phyloP scores from a whole-genome alignment of 169 alveolate species.

The Plasmodium gonderi region DNA sequence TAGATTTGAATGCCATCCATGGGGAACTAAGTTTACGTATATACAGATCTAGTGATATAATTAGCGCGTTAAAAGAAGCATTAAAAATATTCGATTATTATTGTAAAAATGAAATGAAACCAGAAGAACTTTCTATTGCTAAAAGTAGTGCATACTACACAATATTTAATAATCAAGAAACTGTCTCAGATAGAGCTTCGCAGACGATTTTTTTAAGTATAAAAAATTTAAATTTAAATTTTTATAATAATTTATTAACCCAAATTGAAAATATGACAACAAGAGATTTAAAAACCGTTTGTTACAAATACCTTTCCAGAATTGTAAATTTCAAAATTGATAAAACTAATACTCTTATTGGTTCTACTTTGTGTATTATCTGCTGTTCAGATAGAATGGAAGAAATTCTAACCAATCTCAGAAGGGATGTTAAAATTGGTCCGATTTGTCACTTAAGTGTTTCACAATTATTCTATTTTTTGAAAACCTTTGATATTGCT shows the following conservation, averaged over 20 bases:
- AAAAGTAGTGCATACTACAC: slow-evolving; percentile 77
- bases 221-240: slow-evolving; percentile 71
- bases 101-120: slow-evolving; percentile 41
- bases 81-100: slow-evolving; percentile 62
- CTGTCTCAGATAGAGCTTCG: slow-evolving; percentile 75
- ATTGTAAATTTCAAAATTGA: slow-evolving; percentile 40
- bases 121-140: slow-evolving; percentile 77
- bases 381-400: slow-evolving; percentile 44
- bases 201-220: slow-evolving; percentile 77
- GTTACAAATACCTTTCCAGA: slow-evolving; percentile 23
- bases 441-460: slow-evolving; percentile 3
- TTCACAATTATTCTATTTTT: slow-evolving; percentile 16
- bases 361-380: slow-evolving; percentile 50
- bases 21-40: slow-evolving; percentile 82
- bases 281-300: neutral
- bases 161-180: slow-evolving; percentile 78
- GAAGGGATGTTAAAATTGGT: slow-evolving; percentile 13
- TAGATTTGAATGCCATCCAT: slow-evolving; percentile 71
- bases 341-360: slow-evolving; percentile 15
- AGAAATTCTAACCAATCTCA: slow-evolving; percentile 3
- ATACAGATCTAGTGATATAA: slow-evolving; percentile 36
- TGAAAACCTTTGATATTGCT: slow-evolving; percentile 6
- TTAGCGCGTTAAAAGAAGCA: slow-evolving; percentile 77
- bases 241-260: slow-evolving; percentile 13
- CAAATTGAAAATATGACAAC: slow-evolving; percentile 15